Conservation (phyloP, 1,139 yeast species). For the Pichia sp. region DNA sequence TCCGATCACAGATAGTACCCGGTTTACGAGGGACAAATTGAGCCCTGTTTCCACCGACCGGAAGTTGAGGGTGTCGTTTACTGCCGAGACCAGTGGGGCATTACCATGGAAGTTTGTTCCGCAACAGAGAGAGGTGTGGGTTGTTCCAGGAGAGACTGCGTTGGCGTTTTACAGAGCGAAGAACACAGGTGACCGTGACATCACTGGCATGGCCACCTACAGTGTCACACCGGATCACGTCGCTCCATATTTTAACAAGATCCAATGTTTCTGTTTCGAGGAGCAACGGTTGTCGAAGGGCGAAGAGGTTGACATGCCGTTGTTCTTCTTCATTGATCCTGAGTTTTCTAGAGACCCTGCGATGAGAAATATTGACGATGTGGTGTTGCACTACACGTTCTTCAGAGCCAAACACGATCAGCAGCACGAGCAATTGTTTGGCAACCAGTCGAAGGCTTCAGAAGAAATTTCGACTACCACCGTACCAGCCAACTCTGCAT, state of each 20-base stretch:
- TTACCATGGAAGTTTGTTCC: conserved; percentile 97
- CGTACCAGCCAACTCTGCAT: neutral
- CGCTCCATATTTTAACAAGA: conserved; percentile 92
- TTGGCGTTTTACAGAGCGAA: conserved; percentile 92
- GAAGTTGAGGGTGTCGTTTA: conserved; percentile 76
- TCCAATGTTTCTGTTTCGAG: conserved; percentile 97
- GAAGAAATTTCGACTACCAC: neutral
- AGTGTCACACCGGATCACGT: conserved; percentile 96
- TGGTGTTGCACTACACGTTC: conserved; percentile 88
- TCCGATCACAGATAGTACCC: conserved; percentile 79
- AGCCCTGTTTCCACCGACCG: conserved; percentile 87
- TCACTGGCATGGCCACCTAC: conserved; percentile 97
- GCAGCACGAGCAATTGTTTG: conserved; percentile 26
- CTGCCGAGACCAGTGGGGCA: conserved; percentile 86
- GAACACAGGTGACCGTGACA: conserved; percentile 79
- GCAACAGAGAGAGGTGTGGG: conserved; percentile 87
- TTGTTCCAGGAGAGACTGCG: conserved; percentile 97
- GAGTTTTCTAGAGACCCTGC: conserved; percentile 93
- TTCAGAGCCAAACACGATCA: conserved; percentile 54
- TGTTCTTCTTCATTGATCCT: conserved; percentile 96
- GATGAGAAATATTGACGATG: conserved; percentile 86
- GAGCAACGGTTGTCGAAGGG: conserved; percentile 93
- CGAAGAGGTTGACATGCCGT: conserved; percentile 99
- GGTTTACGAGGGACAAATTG: conserved; percentile 81
- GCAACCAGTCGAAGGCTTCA: conserved; percentile 1